Conservation (phyloP, 2,329 filamentous ascomycete species). For the Anisogramma anomala region DNA sequence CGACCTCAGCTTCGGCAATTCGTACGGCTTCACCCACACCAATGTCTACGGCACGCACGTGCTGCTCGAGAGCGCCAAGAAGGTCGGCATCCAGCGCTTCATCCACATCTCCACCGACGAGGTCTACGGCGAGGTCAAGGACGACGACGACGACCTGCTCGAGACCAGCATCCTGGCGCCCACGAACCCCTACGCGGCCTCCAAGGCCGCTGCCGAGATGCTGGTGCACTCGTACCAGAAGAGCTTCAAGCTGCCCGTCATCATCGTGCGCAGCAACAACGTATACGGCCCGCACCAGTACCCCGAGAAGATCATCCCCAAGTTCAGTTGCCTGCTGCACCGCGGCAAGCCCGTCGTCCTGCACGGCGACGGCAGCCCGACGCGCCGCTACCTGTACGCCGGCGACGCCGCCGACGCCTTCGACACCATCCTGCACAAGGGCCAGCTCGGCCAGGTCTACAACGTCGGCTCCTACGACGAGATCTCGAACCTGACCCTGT, state of each 20-base stretch:
- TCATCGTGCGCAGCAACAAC: constrained; percentile 74
- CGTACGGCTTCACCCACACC: constrained; percentile 67
- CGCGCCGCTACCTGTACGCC: constrained; percentile 65
- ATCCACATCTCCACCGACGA: constrained; percentile 79
- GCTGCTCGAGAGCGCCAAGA: constrained; percentile 64
- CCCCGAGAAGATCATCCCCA: constrained; percentile 77
- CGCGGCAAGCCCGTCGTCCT: constrained; percentile 56
- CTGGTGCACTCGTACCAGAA: constrained; percentile 77
- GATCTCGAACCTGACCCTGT: constrained; percentile 61
- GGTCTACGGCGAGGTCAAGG: constrained; percentile 70
- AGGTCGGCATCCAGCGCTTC: constrained; percentile 58
- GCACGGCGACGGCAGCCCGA: constrained; percentile 66
- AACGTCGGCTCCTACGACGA: constrained; percentile 73
- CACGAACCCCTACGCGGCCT: constrained; percentile 72
- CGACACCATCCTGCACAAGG: constrained; percentile 73
- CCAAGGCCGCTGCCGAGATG: constrained; percentile 76
- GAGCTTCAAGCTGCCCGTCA: constrained; percentile 68
- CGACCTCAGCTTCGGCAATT: constrained; percentile 72
- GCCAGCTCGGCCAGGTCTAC: constrained; percentile 63
- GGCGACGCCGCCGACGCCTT: constrained; percentile 72
- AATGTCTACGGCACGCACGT: constrained; percentile 81
- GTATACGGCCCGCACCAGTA: constrained; percentile 79
- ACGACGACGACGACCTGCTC: constrained; percentile 57
- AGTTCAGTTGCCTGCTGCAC: constrained; percentile 64
- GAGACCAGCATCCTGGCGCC: constrained; percentile 66